Evolutionary conservation across 345 rosid genomes (phyloP), one percentile per base, ranked within the genome.

Genomic region (Pistacia integerrima): DNA sequence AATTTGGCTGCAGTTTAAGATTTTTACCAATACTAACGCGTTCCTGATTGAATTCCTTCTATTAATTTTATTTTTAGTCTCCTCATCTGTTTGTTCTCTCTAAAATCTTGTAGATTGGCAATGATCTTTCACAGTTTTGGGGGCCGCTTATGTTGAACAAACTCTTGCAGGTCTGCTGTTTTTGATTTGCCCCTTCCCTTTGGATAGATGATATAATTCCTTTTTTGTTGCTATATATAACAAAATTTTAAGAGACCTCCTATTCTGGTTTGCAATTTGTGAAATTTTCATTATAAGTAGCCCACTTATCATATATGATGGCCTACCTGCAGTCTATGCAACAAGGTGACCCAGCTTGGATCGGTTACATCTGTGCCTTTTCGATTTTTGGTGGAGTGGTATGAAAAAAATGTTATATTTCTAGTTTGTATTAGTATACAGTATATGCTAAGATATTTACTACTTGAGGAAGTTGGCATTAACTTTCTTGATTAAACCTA

Each of bases 341-440:
- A 92, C 86, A 78, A 75, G 93, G 90, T 49, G 95, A 89, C 82
- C 97, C 98, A 73, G 94, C 97, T 72, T 93, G 90, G 94, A 87
- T 89, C 67, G 99, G 99, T 68, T 96, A 96, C 80, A 77, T 96
- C 83, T 96, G 90, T 70, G 99, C 99, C 67, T 85, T 93, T 85
- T 84, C 87, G 79, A 96, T 96, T 76, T 96, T 93, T 78, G 90
- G 76, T 73, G 99, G 98, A 82, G 99, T 96, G 99, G 99, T 96
- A 96, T 52, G 94, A 55, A 77, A 18, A 51, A 28, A 11, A 18
- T 48, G n/a, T 78, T 77, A 48, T 68, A 67, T 48, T 67, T 51
- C 74, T 72, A 13, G 22, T 51, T 77, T 71, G 38, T 35, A 35
- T 14, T 30, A 38, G 64, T 71, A 12, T 56, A 46, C 7, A 41